Conservation (phyloP, 352 stramenopile species). For the Globisporangium nunn region DNA sequence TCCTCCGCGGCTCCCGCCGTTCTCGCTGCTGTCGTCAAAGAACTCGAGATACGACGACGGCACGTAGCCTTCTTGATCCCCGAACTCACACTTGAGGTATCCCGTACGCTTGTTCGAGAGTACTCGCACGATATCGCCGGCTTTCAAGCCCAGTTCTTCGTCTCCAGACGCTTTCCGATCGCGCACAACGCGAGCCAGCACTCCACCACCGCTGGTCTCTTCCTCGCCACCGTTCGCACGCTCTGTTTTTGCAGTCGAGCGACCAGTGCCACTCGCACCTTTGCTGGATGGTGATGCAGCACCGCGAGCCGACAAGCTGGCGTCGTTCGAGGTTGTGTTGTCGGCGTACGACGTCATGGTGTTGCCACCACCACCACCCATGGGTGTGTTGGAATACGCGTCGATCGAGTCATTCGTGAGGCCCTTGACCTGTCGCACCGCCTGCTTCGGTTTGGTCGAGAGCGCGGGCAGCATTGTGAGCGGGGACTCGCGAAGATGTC, state of each 20-base stretch:
- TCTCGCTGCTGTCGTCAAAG: conserved; percentile 27
- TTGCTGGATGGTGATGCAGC: conserved; percentile 16
- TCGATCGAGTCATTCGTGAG: conserved; percentile 86
- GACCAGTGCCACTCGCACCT: conserved; percentile 11
- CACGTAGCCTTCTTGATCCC: conserved; percentile 64
- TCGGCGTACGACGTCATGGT: conserved; percentile 37
- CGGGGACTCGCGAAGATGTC: too few species aligned
- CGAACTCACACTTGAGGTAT: conserved; percentile 78
- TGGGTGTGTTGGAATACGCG: conserved; percentile 63
- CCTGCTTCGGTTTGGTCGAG: conserved; percentile 77
- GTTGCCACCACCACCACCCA: conserved; percentile 14
- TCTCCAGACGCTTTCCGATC: conserved; percentile 72
- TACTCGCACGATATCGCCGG: conserved; percentile 63
- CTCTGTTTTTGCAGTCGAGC: conserved; percentile 15
- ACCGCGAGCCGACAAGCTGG: conserved; percentile 11
- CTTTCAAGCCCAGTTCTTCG: conserved; percentile 58
- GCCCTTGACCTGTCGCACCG: conserved; percentile 69
- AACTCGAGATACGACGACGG: conserved; percentile 84
- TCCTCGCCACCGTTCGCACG: conserved; percentile 11
- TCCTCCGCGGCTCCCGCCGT: conserved; percentile 8
- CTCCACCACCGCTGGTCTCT: conserved; percentile 14
- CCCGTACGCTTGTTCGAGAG: conserved; percentile 74
- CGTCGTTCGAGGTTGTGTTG: conserved; percentile 30
- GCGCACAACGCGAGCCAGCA: conserved; percentile 52
- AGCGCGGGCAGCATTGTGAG: conserved; percentile 63